phyloP scores from a whole-genome alignment of 768 basidiomycete genomes.

The Mycena venus region DNA sequence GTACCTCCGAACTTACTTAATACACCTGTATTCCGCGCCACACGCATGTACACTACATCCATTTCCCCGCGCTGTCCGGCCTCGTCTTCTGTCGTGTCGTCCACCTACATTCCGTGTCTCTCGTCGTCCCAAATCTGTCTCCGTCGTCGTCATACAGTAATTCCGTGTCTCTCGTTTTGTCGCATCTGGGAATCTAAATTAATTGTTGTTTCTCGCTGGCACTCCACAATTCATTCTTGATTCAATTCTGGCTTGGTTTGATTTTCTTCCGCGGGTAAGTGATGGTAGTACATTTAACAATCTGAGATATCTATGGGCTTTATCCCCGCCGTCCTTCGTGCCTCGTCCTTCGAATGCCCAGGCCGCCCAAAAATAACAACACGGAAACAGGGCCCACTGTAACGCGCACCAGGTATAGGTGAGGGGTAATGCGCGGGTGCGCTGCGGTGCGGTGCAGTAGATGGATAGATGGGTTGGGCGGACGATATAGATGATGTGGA shows the following conservation, averaged over 20 bases:
- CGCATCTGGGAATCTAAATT: not conserved
- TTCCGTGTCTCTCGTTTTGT: not conserved
- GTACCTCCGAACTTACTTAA: not conserved
- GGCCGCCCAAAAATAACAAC: not conserved
- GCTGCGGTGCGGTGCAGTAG: too few relatives aligned
- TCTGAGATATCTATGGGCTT: not conserved
- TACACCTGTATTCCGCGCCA: constrained; percentile 6
- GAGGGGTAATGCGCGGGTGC: not conserved
- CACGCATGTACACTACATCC: constrained; percentile 9
- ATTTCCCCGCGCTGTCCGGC: not conserved
- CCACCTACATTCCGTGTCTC: not conserved
- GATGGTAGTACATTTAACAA: not conserved
- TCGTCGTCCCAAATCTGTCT: not conserved
- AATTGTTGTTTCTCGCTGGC: not conserved
- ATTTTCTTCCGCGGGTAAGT: not conserved
- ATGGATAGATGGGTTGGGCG: not conserved
- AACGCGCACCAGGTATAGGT: not conserved
- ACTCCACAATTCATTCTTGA: too few relatives aligned
- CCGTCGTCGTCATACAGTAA: too few relatives aligned
- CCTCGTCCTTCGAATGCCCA: too few relatives aligned
- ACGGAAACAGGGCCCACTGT: constrained; percentile 6
- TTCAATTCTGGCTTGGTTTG: not conserved
- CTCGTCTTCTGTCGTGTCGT: not conserved
- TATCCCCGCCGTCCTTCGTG: not conserved
- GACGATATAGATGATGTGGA: not conserved